Percentiles rank a stretch among this genome's conserved stretches.
These are phyloP conservation scores for Lumnitzera racemosa DNA, from an alignment of 345 rosid species.

Conservation along the genomic window DNA sequence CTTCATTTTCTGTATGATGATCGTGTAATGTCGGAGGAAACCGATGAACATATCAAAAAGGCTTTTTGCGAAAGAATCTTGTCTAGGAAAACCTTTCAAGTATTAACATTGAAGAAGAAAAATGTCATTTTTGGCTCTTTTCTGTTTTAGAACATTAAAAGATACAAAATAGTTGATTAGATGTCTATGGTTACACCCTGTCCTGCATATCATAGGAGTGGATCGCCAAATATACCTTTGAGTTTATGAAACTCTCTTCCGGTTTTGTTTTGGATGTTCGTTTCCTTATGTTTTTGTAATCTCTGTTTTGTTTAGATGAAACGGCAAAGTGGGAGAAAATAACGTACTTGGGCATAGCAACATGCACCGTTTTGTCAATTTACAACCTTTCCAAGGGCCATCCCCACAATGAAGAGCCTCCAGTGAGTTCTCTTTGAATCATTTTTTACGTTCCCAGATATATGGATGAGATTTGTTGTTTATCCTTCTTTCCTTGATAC, in stretches of 20 bases:
- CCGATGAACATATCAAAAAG: too few species aligned
- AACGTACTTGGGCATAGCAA: slow-evolving; percentile 55
- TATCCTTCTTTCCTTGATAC: not conserved
- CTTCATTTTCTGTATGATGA: not conserved
- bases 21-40: not conserved
- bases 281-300: not conserved
- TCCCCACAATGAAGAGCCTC: slow-evolving; percentile 74
- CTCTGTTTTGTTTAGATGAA: slow-evolving; percentile 35
- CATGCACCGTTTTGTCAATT: slow-evolving; percentile 51
- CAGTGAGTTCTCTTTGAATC: slow-evolving; percentile 40
- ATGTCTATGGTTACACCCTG: not conserved
- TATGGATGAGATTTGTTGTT: too few species aligned
- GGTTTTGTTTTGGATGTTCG: not conserved
- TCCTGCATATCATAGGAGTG: not conserved
- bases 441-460: not conserved
- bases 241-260: too few species aligned
- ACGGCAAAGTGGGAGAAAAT: slow-evolving; percentile 94
- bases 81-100: too few species aligned
- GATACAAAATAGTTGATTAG: too few species aligned
- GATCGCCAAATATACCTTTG: not conserved
- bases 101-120: too few species aligned
- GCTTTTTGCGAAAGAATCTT: too few species aligned
- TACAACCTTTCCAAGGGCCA: slow-evolving; percentile 79
- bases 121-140: too few species aligned
- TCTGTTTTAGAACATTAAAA: too few species aligned